Base-by-base conservation (phyloP, 257 asterid species). In the Nicotiana tabacum region DNA sequence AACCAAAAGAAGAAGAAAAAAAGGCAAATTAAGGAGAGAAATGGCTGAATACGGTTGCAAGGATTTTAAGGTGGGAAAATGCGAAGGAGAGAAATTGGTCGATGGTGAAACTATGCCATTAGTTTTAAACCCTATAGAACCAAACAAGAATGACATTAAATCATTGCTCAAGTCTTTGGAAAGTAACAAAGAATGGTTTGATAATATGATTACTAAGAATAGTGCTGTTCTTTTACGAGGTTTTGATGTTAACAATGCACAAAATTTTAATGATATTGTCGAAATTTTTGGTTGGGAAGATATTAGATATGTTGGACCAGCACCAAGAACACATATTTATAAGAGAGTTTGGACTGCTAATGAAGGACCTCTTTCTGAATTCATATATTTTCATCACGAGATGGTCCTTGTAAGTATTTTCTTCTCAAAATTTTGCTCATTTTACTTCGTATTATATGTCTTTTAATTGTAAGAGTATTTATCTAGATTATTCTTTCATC, bases 341-440 rank as follows among this genome's bases (percentile, higher is more conserved):
- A 94, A 94, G 87, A 87, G 97, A 77, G 62, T 94, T 9, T 92
- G 96, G 96, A 94, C 98, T 0, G 98, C 98, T 67, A 94, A 94
- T 74, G 98, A 92, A 69, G 98, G 98, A 2, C 97, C 98, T 13
- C 85, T 94, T 51, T 91, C 97, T 1, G 92, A 94, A 85, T 94
- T 92, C 85, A 91, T 94, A 18, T 94, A 91, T 87, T 94, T 91
- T 64, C 98, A 94, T 82, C 98, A 94, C 82, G 97, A 92, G 85
- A 94, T 94, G 98, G 97, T 92, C 81, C 84, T 92, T 88, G 98
- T 91, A 35, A 90, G 89, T 85, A 5, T 24, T 16, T 16, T 37
- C 0, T 32, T 6, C 9, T 1, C 48, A 16, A 32, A 4, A 4
- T 21, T 61, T 24, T 12, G 11, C 1, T 21, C 2, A 29, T 61